phyloP scores from a whole-genome alignment of 441 rosid species.

The Viola pubescens region DNA sequence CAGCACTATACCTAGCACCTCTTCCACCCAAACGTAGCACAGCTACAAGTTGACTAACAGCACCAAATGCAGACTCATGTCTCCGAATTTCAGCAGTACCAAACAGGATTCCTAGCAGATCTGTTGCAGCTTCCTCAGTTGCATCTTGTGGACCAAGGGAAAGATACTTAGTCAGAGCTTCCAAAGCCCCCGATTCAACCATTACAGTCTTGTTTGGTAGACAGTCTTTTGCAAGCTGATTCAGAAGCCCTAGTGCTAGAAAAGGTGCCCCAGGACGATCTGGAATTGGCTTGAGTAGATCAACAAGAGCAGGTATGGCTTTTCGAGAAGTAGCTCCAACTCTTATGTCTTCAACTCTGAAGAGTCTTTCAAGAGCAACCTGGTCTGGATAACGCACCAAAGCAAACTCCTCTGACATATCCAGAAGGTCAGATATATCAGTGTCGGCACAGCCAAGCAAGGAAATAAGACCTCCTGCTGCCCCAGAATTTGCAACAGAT shows the following conservation, averaged over 20 bases:
- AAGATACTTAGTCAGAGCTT: constrained; percentile 93
- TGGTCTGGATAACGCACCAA: constrained; percentile 89
- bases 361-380: constrained; percentile 97
- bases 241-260: constrained; percentile 85
- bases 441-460: constrained; percentile 95
- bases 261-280: constrained; percentile 99
- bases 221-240: constrained; percentile 92
- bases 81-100: constrained; percentile 89
- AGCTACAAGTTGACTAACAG: constrained; percentile 96
- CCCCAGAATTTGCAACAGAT: constrained; percentile 98
- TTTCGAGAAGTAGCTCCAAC: constrained; percentile 97
- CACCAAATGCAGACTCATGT: constrained; percentile 96
- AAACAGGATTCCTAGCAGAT: constrained; percentile 82
- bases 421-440: constrained; percentile 82
- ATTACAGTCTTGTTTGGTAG: constrained; percentile 84
- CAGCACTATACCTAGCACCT: constrained; percentile 95
- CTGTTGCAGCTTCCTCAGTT: constrained; percentile 99
- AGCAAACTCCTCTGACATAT: constrained; percentile 75
- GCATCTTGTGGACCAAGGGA: constrained; percentile 99
- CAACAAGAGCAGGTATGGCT: constrained; percentile 96
- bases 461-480: constrained; percentile 89
- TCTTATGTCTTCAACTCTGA: constrained; percentile 99
- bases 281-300: constrained; percentile 97
- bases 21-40: constrained; percentile 98
- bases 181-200: constrained; percentile 98